Percentiles rank a stretch among this genome's conserved stretches.
These are phyloP conservation scores for Nicotiana obtusifolia DNA, from an alignment of 257 asterid genomes.

Conservation along the genomic window DNA sequence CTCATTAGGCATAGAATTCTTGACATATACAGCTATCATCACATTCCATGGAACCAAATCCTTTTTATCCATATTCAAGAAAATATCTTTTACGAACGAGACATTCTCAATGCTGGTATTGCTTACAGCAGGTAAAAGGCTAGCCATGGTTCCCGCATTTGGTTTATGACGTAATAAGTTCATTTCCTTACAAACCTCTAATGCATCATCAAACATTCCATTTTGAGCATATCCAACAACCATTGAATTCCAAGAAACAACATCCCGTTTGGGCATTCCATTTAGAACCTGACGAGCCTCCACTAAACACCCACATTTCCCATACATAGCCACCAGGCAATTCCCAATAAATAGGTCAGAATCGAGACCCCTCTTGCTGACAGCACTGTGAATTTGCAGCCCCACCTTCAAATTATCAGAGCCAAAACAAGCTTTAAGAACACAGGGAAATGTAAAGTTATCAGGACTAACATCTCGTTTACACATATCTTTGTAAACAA, in stretches of 20 bases:
- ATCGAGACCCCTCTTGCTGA: constrained; percentile 57
- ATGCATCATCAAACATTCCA: constrained; percentile 63
- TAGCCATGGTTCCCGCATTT: constrained; percentile 86
- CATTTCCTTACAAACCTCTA: constrained; percentile 74
- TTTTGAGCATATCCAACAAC: constrained; percentile 66
- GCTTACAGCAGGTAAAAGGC: constrained; percentile 76
- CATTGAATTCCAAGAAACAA: constrained; percentile 85
- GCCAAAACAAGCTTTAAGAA: constrained; percentile 73
- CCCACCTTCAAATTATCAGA: constrained; percentile 44
- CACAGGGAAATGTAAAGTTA: constrained; percentile 75
- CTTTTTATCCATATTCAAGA: constrained; percentile 40
- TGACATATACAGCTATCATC: constrained; percentile 64
- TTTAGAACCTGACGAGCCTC: constrained; percentile 57
- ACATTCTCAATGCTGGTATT: constrained; percentile 58
- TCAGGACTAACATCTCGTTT: constrained; percentile 44
- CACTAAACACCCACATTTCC: constrained; percentile 64
- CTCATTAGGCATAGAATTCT: constrained; percentile 62
- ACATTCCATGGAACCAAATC: constrained; percentile 83
- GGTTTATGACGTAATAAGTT: constrained; percentile 41
- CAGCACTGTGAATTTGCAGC: constrained; percentile 56
- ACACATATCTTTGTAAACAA: constrained; percentile 45
- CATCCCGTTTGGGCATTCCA: constrained; percentile 56
- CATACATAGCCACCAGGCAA: constrained; percentile 78
- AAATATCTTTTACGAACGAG: constrained; percentile 50
- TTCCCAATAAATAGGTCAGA: constrained; percentile 60